A percentile compares a stretch with the other conserved stretches of the same genome.
Conservation (phyloP, 768 basidiomycete genomes). For the Lactifluus echinatus region DNA sequence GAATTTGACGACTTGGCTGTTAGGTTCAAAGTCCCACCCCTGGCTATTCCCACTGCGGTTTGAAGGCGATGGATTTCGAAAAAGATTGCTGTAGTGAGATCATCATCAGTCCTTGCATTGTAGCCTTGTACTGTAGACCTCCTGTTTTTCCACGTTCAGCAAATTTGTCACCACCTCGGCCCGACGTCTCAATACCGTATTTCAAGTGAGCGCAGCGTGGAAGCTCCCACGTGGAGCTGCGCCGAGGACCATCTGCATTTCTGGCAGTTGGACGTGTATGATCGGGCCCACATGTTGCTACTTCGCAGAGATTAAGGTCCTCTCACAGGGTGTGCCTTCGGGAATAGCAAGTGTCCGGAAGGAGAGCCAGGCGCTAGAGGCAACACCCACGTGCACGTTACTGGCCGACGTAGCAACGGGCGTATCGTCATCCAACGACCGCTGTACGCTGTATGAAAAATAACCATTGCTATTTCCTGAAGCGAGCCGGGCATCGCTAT, state of each 20-base stretch:
- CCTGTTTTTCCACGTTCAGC: not conserved
- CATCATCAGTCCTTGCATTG: not conserved
- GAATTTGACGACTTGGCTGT: constrained; percentile 55
- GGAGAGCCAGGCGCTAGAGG: not conserved
- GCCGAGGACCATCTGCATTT: not conserved
- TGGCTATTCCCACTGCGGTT: constrained; percentile 29
- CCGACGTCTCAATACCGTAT: constrained; percentile 3
- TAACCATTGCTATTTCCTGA: not conserved
- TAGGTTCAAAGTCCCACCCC: constrained; percentile 54
- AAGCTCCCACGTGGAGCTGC: constrained; percentile 3
- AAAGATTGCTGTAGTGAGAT: constrained; percentile 3
- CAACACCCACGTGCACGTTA: not conserved
- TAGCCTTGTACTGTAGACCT: not conserved
- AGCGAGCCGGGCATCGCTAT: not conserved
- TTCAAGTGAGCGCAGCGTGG: not conserved
- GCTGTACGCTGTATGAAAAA: constrained; percentile 1
- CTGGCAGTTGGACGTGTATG: not conserved
- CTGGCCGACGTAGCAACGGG: not conserved
- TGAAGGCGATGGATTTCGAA: constrained; percentile 2
- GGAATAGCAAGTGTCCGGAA: not conserved
- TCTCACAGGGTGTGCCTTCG: not conserved
- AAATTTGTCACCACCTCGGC: not conserved
- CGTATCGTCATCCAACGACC: not conserved
- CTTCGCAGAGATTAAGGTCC: not conserved
- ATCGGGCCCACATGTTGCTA: not conserved